Evolutionary conservation across 805 yeast species (phyloP).

Genomic region (Yamadazyma tumulicola): DNA sequence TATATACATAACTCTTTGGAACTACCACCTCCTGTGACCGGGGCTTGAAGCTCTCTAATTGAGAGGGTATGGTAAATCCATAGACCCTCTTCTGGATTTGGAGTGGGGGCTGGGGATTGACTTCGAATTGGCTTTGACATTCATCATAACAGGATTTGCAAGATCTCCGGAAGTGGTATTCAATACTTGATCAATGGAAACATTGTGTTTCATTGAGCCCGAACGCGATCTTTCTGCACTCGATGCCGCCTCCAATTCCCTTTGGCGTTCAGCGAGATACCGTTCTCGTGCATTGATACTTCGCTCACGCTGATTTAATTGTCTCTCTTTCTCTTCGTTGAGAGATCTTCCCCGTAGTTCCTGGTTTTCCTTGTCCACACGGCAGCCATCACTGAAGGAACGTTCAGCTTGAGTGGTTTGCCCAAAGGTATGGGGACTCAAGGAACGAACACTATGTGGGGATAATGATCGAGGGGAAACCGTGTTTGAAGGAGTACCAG

Average conservation of each 20-base stretch:
- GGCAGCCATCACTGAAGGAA: slow-evolving; percentile 1
- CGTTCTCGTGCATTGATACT: neutral
- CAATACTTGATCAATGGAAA: slow-evolving; percentile 9
- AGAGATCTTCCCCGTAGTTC: too few species aligned
- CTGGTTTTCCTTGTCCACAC: neutral
- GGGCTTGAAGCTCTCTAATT: too few species aligned
- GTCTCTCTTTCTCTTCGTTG: neutral
- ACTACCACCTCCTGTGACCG: too few species aligned
- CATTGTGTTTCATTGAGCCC: slow-evolving; percentile 8
- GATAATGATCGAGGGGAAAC: too few species aligned
- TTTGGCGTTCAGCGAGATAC: neutral
- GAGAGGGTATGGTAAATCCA: too few species aligned
- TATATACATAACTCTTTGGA: too few species aligned
- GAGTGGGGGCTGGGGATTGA: too few species aligned
- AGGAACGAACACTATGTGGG: neutral
- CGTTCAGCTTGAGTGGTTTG: slow-evolving; percentile 1
- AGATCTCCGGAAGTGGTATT: too few species aligned
- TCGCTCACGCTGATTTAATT: neutral
- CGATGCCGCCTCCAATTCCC: neutral
- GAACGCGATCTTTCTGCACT: slow-evolving; percentile 10
- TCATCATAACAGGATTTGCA: too few species aligned
- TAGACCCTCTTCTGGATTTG: too few species aligned
- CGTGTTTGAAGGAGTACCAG: too few species aligned
- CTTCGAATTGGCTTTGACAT: slow-evolving; percentile 7
- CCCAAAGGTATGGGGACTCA: slow-evolving; percentile 6